Evolutionary conservation across 2,329 filamentous ascomycete species (phyloP), one percentile per base, ranked within the genome.

Genomic region (Trematosphaeria pertusa): DNA sequence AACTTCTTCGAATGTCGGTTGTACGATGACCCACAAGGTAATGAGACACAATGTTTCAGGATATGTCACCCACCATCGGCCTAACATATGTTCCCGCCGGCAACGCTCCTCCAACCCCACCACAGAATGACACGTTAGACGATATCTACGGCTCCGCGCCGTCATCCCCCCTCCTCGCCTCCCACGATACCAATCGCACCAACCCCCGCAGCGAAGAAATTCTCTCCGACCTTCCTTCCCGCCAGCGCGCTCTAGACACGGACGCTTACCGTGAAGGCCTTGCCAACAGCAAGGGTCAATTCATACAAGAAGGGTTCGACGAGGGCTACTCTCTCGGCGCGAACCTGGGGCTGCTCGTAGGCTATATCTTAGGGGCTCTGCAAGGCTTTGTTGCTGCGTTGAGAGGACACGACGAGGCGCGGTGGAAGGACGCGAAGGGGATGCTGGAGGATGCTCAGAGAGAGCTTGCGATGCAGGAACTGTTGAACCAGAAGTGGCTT

Each of bases 221-320:
- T 44, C 78, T 80, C 31, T 85, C 82, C n/a, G 91, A 96, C 60
- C 81, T 94, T 39, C 84, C 82, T 15, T 85, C 88, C 18, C 81
- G 96, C 12, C 85, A 88, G 61, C 81, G 84, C 32, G 86, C 88
- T 44, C 91, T 96, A 69, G 82, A 85, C 41, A 97, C 89, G 6
- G 86, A 89, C 30, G 94, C 94, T 15, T 97, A 97, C 73, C 87
- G 93, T 48, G 92, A 97, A 62, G 94, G 93, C 34, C 82, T 97
- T 42, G 81, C 87, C 0, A 77, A 77, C 3, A 88, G 88, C 22
- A 97, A 97, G 70, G 82, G 83, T 19, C 75, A 80, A 37, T 87
- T 85, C 61, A 84, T 97, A 19, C 94, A 99, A 73, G 79, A 80
- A 11, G 93, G 93, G 0, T 97, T 99, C 65, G 94, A 99, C 68